Evolutionary conservation across 1,284 basidiomycete genomes (phyloP).

Genomic region (Macrocybe sp.): DNA sequence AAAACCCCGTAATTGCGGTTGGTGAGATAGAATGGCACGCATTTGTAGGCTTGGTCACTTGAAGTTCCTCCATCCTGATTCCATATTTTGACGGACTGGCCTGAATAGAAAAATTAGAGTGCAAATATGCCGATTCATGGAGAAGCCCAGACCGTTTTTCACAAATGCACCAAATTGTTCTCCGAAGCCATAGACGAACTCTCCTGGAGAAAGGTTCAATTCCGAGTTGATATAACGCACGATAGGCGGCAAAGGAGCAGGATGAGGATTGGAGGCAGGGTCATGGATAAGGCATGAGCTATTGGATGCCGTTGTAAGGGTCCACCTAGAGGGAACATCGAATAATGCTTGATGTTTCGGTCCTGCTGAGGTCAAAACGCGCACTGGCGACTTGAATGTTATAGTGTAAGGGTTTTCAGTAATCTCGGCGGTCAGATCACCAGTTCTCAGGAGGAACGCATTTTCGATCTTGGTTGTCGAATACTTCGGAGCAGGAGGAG

Average conservation of each 20-base stretch:
- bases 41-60: constrained; percentile 73
- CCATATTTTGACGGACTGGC: constrained; percentile 63
- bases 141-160: constrained; percentile 54
- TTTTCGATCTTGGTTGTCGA: constrained; percentile 32
- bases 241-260: constrained; percentile 36
- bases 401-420: constrained; percentile 57
- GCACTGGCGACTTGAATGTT: constrained; percentile 49
- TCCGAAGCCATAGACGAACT: constrained; percentile 69
- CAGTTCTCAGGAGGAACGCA: constrained; percentile 35
- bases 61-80: constrained; percentile 71
- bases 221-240: constrained; percentile 64
- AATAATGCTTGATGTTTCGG: constrained; percentile 59
- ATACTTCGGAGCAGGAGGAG: constrained; percentile 39
- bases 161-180: constrained; percentile 71
- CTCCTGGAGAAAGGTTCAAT: constrained; percentile 64
- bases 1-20: constrained; percentile 71
- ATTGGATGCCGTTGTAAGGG: constrained; percentile 52
- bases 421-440: constrained; percentile 46
- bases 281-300: constrained; percentile 57
- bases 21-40: constrained; percentile 68
- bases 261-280: constrained; percentile 51
- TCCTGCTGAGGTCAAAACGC: constrained; percentile 50
- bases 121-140: not conserved
- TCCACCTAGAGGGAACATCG: constrained; percentile 63
- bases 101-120: constrained; percentile 21